Percentiles rank a stretch among this genome's conserved stretches.
These are phyloP conservation scores for Babesia divergens DNA, from an alignment of 169 alveolate species.

Conservation along the genomic window DNA sequence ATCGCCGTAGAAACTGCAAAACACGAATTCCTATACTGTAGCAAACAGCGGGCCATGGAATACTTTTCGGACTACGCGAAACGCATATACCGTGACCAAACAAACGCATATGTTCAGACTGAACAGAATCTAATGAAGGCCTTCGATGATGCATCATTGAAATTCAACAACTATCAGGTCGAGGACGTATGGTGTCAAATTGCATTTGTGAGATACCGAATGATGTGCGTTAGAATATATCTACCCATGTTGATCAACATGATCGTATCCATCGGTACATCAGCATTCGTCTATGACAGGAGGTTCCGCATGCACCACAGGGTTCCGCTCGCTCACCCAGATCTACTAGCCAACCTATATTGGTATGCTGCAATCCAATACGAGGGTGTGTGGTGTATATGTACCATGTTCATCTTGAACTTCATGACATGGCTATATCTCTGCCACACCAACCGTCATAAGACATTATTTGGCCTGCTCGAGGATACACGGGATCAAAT, in stretches of 20 bases:
- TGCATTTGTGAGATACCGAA: conserved; percentile 4
- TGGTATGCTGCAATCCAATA: conserved; percentile 66
- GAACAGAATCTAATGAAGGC: conserved; percentile 15
- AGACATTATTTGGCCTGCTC: conserved; percentile 19
- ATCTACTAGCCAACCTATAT: conserved; percentile 29
- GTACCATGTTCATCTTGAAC: conserved; percentile 27
- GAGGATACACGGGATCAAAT: conserved; percentile 21
- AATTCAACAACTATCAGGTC: conserved; percentile 23
- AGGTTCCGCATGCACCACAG: conserved; percentile 37
- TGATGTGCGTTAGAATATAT: conserved; percentile 22
- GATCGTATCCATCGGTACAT: conserved; percentile 12
- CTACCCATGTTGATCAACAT: conserved; percentile 35
- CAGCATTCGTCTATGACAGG: conserved; percentile 38
- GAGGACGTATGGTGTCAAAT: conserved; percentile 33
- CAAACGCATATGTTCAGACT: conserved; percentile 10
- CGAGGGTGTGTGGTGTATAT: conserved; percentile 62
- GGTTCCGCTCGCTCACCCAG: conserved; percentile 64
- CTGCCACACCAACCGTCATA: conserved; percentile 20
- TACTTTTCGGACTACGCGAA: conserved; percentile 29
- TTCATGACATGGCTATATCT: conserved; percentile 41
- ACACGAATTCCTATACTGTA: conserved; percentile 8
- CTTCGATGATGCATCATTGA: conserved; percentile 46
- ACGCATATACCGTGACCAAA: neutral
- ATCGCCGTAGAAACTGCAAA: conserved; percentile 40
- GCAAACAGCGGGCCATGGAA: conserved; percentile 46